Evolutionary conservation across 2,329 filamentous ascomycete genomes (phyloP).

Genomic region (Daldinia eschscholtzii): DNA sequence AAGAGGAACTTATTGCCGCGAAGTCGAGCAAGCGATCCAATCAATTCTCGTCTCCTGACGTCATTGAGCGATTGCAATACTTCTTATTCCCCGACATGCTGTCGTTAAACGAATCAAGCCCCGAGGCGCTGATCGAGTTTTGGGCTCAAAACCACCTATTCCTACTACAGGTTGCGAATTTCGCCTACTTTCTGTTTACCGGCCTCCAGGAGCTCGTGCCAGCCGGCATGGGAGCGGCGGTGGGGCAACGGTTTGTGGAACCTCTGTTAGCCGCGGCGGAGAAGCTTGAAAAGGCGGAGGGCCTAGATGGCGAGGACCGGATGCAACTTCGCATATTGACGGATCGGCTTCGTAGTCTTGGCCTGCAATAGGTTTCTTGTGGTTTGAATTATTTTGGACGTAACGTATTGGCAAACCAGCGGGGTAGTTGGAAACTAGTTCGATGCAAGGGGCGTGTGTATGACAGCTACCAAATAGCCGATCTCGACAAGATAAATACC

Average conservation of each 20-base stretch:
- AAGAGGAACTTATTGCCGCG: slow-evolving; percentile 70
- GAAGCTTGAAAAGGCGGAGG: slow-evolving; percentile 51
- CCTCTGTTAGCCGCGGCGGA: slow-evolving; percentile 62
- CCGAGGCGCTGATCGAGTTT: slow-evolving; percentile 63
- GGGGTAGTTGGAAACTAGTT: slow-evolving; percentile 8
- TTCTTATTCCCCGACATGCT: slow-evolving; percentile 70
- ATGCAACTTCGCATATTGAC: slow-evolving; percentile 59
- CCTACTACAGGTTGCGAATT: slow-evolving; percentile 71
- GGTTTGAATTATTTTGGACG: background rate
- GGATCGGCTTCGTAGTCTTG: slow-evolving; percentile 58
- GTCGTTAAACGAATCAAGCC: slow-evolving; percentile 59
- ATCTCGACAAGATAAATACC: background rate
- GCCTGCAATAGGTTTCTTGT: slow-evolving; percentile 52
- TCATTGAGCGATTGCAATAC: slow-evolving; percentile 71
- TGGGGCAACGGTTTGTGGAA: slow-evolving; percentile 69
- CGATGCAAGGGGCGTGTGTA: background rate
- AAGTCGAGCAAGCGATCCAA: slow-evolving; percentile 50
- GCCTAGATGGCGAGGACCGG: slow-evolving; percentile 50
- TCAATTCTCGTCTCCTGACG: slow-evolving; percentile 65
- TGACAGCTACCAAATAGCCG: background rate
- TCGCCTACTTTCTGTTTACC: slow-evolving; percentile 68
- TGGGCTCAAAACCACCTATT: slow-evolving; percentile 66
- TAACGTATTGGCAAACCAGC: background rate
- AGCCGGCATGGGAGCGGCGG: slow-evolving; percentile 66
- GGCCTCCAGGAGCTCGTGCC: slow-evolving; percentile 65